These are phyloP conservation scores for Lyophyllum atratum DNA, from an alignment of 768 basidiomycete genomes.

Conservation along the genomic window DNA sequence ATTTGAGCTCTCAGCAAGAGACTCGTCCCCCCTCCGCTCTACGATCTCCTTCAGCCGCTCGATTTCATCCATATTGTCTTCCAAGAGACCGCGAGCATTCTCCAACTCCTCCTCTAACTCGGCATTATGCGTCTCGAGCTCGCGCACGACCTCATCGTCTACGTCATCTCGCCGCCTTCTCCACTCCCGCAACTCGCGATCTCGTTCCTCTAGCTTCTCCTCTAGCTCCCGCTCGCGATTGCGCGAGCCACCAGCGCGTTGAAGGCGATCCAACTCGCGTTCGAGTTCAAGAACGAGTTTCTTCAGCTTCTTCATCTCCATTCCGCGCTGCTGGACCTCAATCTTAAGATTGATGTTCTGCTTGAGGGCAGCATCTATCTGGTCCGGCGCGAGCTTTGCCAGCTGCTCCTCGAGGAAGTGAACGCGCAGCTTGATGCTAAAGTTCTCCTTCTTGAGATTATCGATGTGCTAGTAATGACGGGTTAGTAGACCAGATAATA, in stretches of 20 bases:
- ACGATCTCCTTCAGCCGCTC: conserved; percentile 71
- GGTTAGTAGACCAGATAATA: neutral
- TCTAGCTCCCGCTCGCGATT: conserved; percentile 76
- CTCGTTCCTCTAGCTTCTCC: conserved; percentile 72
- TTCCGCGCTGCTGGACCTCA: conserved; percentile 84
- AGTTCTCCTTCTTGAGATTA: conserved; percentile 95
- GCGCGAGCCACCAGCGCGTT: conserved; percentile 47
- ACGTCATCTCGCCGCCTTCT: conserved; percentile 48
- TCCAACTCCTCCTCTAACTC: conserved; percentile 78
- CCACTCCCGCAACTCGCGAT: conserved; percentile 68
- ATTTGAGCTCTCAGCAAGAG: conserved; percentile 35
- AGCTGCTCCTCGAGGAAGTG: conserved; percentile 95
- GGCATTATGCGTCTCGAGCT: conserved; percentile 59
- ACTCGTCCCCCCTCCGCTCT: conserved; percentile 52
- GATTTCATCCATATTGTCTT: conserved; percentile 86
- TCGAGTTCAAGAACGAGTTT: conserved; percentile 86
- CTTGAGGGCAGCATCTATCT: conserved; percentile 88
- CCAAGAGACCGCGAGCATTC: conserved; percentile 63
- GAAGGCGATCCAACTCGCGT: conserved; percentile 72
- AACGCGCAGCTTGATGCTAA: conserved; percentile 92
- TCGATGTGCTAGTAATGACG: conserved; percentile 76
- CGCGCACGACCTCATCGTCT: conserved; percentile 55
- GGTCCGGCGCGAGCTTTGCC: conserved; percentile 85
- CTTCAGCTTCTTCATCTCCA: conserved; percentile 91
- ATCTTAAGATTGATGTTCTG: conserved; percentile 94